Evolutionary conservation across 345 rosid genomes (phyloP), one percentile per base, ranked within the genome.

Genomic region (Brassica incana): DNA sequence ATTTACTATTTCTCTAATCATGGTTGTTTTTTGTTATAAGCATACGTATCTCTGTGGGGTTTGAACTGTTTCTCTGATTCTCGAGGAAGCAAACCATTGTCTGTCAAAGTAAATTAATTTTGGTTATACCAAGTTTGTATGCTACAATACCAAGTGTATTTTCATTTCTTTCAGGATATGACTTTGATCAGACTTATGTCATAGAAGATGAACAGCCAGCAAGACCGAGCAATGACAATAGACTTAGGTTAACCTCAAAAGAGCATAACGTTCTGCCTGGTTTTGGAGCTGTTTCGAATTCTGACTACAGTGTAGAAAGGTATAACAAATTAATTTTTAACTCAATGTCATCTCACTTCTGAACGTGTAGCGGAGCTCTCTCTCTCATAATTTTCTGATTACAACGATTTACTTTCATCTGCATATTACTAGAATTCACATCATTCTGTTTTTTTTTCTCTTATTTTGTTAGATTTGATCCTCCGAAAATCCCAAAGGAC

Each of bases 191-290:
- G 77, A 86, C 87, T 77, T 73, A 77, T 69, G 86, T 90, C 64
- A 97, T 93, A 78, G 95, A 82, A 33, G 97, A 95, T 78, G 95
- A 93, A 79, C 95, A 91, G 80, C 92, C 90, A 25, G 74, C 91
- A 67, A 83, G 56, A 75, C 78, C 83, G 52, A 77, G 77, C 77
- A 78, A 71, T 71, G 96, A 89, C 54, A 84, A 79, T 82, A 84
- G 58, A 79, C 85, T 76, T 81, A 91, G 85, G 85, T 84, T 90
- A 78, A 75, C 82, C 30, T 84, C 85, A 78, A 90, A 87, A 74
- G 93, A 91, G 76, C 84, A 85, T 56, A 91, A 88, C 33, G 78
- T 80, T 81, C 87, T 95, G 64, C 90, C 87, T 45, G 98, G 99
- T 50, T 95, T 91, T 81, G 83, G 75, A 79, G 85, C 85, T 84